These are phyloP conservation scores for Blastocystis hominis DNA, from an alignment of 352 stramenopile genomes.

Conservation along the genomic window DNA sequence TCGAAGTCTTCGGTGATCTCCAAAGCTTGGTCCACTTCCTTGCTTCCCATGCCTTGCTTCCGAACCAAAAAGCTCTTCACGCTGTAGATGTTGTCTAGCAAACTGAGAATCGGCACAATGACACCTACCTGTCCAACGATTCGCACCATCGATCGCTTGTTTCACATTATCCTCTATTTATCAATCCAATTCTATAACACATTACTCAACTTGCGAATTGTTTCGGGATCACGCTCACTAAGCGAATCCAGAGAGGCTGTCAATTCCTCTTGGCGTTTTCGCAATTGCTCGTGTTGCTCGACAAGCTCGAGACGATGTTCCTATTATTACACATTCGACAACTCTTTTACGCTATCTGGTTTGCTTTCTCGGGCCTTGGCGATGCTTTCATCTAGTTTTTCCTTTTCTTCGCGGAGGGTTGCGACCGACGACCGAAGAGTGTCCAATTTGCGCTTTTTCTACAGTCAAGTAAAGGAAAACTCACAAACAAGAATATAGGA, in stretches of 20 bases:
- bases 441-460: conserved; percentile 53
- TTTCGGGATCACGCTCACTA: conserved; percentile 40
- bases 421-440: background rate
- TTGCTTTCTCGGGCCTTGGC: conserved; percentile 26
- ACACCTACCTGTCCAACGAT: conserved; percentile 31
- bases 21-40: conserved; percentile 39
- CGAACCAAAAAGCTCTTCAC: conserved; percentile 49
- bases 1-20: conserved; percentile 48
- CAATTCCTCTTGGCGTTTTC: background rate
- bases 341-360: conserved; percentile 1
- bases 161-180: conserved; percentile 36
- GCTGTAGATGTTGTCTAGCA: conserved; percentile 42
- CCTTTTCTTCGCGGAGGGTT: background rate
- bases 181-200: background rate
- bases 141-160: conserved; percentile 16
- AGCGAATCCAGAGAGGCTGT: background rate
- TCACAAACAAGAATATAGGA: conserved; percentile 11
- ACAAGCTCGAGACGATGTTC: conserved; percentile 25
- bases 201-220: conserved; percentile 27
- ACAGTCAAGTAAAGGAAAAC: background rate
- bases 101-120: background rate
- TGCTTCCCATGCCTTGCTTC: conserved; percentile 16
- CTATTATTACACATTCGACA: conserved; percentile 6
- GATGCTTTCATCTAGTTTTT: background rate
- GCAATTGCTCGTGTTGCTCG: background rate